Evolutionary conservation across 345 rosid genomes (phyloP).

Genomic region (Syzygium aromaticum): DNA sequence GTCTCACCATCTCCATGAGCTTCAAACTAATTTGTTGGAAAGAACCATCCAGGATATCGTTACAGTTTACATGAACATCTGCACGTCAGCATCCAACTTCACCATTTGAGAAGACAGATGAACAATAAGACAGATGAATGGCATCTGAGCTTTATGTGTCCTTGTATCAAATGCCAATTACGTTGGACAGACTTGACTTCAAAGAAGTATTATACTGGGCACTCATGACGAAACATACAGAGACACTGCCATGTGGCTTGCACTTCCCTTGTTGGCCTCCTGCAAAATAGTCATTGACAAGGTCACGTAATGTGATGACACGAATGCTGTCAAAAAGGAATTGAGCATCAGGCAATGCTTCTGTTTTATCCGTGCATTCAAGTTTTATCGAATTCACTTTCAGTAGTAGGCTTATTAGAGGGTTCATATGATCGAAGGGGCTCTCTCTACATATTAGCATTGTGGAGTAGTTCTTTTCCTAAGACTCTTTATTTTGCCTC

Average conservation of each 20-base stretch:
- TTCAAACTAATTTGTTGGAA: background rate
- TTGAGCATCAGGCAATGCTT: background rate
- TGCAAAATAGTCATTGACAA: background rate
- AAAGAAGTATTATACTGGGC: background rate
- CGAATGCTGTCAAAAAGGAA: background rate
- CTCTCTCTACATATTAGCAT: background rate
- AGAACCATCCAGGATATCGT: fast-evolving
- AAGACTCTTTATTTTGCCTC: background rate
- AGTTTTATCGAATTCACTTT: background rate
- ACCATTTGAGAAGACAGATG: background rate
- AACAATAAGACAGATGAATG: background rate
- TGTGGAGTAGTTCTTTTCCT: background rate
- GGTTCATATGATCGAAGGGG: background rate
- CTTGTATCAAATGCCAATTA: background rate
- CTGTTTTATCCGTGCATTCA: fast-evolving
- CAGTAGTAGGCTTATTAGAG: background rate
- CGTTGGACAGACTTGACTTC: background rate
- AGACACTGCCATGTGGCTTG: background rate
- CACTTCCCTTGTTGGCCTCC: background rate
- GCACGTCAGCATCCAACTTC: fast-evolving
- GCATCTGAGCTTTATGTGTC: background rate
- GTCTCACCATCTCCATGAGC: background rate
- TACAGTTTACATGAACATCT: background rate
- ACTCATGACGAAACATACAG: background rate
- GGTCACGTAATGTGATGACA: background rate